phyloP scores from a whole-genome alignment of 1,284 basidiomycete species.

The Meira nashicola region DNA sequence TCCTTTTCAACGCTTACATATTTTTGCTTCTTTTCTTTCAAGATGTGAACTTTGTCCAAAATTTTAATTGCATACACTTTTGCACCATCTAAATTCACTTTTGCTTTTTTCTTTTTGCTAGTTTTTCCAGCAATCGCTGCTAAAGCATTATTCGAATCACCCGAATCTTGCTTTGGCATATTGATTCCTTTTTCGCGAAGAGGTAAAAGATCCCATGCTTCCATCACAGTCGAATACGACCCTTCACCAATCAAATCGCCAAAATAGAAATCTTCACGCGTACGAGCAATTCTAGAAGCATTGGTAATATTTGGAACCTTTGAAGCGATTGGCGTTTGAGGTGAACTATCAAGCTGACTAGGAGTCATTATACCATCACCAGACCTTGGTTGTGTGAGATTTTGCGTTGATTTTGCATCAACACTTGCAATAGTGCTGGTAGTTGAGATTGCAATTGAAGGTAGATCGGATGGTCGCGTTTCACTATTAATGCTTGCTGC shows the following conservation, averaged over 20 bases:
- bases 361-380: too few species aligned
- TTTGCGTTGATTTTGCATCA: too few species aligned
- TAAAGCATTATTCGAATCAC: conserved; percentile 23
- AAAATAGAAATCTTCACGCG: conserved; percentile 41
- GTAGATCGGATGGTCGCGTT: too few species aligned
- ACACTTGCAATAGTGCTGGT: too few species aligned
- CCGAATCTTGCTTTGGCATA: neutral
- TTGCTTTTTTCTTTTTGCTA: conserved; percentile 18
- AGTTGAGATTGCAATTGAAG: too few species aligned
- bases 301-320: neutral
- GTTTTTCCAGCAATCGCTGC: conserved; percentile 29
- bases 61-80: conserved; percentile 49
- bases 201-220: conserved; percentile 46
- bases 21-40: conserved; percentile 52
- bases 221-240: conserved; percentile 50
- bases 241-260: conserved; percentile 51
- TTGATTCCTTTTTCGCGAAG: conserved; percentile 4
- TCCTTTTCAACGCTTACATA: conserved; percentile 51
- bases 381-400: too few species aligned
- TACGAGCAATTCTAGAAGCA: neutral
- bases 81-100: conserved; percentile 22
- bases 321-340: neutral
- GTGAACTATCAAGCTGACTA: neutral
- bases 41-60: conserved; percentile 51
- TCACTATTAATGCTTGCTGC: too few species aligned